Evolutionary conservation across 805 yeast genomes (phyloP).

Genomic region (Allodekkera sacchari): DNA sequence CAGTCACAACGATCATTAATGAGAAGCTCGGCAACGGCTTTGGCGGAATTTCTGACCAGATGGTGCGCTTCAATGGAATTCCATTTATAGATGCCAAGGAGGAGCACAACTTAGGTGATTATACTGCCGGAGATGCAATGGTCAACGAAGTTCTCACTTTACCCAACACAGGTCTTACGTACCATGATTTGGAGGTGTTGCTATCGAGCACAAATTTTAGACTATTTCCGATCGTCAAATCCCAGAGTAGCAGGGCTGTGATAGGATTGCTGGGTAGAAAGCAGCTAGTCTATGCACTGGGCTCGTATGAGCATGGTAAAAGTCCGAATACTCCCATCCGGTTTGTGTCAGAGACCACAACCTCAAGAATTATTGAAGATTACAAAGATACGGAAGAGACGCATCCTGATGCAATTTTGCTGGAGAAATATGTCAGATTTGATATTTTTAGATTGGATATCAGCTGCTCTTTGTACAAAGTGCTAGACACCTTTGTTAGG

Average conservation of each 20-base stretch:
- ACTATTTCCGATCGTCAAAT: constrained; percentile 47
- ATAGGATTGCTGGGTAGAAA: constrained; percentile 1
- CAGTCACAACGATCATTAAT: constrained; percentile 73
- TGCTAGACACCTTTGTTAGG: constrained; percentile 61
- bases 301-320: neutral
- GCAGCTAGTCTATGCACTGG: constrained; percentile 1
- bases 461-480: constrained; percentile 47
- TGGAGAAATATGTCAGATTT: constrained; percentile 32
- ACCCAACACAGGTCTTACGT: constrained; percentile 28
- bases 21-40: constrained; percentile 60
- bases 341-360: neutral
- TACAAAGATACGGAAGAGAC: constrained; percentile 2
- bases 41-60: constrained; percentile 93
- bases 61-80: constrained; percentile 80
- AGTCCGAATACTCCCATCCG: neutral
- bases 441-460: constrained; percentile 58
- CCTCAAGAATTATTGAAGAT: neutral
- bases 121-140: constrained; percentile 55
- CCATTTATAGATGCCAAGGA: constrained; percentile 74
- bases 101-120: constrained; percentile 47
- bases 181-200: constrained; percentile 26
- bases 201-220: constrained; percentile 28
- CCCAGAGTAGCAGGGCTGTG: constrained; percentile 11
- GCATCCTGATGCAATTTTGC: constrained; percentile 10
- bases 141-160: constrained; percentile 31